Evolutionary conservation across 1,284 basidiomycete species (phyloP), one percentile per base, ranked within the genome.

Genomic region (Mrakiaceae sp.): DNA sequence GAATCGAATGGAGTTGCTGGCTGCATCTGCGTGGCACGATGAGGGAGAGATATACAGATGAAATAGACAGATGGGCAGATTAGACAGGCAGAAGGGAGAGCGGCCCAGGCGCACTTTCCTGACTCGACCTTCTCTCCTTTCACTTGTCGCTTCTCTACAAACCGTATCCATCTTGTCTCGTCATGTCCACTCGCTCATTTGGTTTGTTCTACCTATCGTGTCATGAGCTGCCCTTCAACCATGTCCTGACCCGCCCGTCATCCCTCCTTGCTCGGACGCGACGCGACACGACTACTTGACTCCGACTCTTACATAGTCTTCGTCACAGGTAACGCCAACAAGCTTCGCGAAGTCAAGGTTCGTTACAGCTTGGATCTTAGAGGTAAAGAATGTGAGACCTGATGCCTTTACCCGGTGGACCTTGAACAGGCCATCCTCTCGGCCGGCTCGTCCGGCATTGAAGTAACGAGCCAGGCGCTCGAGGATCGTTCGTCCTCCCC

Each of bases 311-410:
- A 7, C 8, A n/a, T 62, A 92, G 90, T 87, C 43, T 97, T 97
- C 73, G 90, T 97, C 16, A 97, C 94, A 1, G 91, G 93, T 53
- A 98, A 98, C 75, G 83, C 85, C 47, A 93, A 95, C 80, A 98
- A 98, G 78, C 81, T 98, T 44, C 82, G 81, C 66, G 94, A 98
- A 78, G 92, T 95, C 60, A 83, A 85, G 69, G 81, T 82, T 51
- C 93, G 8, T 16, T 43, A 11, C 27, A 16, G 4, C 42, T 12
- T 43, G 9, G 4, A 4, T 44, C n/a, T n/a, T 44, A 7, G 7
- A 53, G 39, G 49, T 39, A 27, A 27, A 27, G 27, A 27, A 2
- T 27, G 27, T 27, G 27, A 27, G 27, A 27, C 27, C 27, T 27
- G 27, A 27, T 27, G 27, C 2, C 27, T 27, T 27, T 27, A 27